Evolutionary conservation across 495 filamentous ascomycete genomes (phyloP).

Genomic region (Tuber aestivum): DNA sequence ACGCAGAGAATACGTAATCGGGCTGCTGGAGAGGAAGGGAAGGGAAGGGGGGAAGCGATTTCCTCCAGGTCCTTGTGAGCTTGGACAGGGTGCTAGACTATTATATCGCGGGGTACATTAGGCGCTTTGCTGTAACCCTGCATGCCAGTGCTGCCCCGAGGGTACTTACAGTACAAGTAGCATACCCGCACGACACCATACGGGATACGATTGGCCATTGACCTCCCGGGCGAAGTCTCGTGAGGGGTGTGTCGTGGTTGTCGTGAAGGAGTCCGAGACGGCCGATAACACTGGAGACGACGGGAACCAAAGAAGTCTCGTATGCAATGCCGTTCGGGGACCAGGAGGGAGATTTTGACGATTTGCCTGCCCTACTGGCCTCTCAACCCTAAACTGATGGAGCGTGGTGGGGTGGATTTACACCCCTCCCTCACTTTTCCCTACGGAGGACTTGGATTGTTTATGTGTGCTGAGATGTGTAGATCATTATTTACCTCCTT

Average conservation of each 20-base stretch:
- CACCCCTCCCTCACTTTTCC: not conserved
- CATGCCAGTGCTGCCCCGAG: not conserved
- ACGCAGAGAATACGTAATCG: conserved; percentile 3
- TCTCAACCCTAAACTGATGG: not conserved
- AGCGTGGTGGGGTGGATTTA: not conserved
- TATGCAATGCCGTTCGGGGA: not conserved
- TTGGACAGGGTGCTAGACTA: not conserved
- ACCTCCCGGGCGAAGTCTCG: not conserved
- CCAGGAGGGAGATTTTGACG: not conserved
- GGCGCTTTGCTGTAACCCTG: not conserved
- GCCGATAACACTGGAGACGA: not conserved
- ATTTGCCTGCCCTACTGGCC: not conserved
- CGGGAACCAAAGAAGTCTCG: not conserved
- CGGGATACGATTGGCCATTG: not conserved
- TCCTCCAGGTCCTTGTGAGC: not conserved
- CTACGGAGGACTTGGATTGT: not conserved
- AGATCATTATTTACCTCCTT: not conserved
- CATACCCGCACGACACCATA: not conserved
- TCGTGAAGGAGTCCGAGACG: not conserved
- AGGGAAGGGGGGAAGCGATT: not conserved
- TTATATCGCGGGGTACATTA: conserved; percentile 1
- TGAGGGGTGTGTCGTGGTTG: not conserved
- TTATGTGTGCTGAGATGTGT: not conserved
- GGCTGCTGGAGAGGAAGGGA: not conserved
- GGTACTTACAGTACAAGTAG: not conserved